Percentiles rank a stretch among this genome's conserved stretches.
These are phyloP conservation scores for Colletotrichum sublineola DNA, from an alignment of 2,329 filamentous ascomycete genomes.

Conservation along the genomic window DNA sequence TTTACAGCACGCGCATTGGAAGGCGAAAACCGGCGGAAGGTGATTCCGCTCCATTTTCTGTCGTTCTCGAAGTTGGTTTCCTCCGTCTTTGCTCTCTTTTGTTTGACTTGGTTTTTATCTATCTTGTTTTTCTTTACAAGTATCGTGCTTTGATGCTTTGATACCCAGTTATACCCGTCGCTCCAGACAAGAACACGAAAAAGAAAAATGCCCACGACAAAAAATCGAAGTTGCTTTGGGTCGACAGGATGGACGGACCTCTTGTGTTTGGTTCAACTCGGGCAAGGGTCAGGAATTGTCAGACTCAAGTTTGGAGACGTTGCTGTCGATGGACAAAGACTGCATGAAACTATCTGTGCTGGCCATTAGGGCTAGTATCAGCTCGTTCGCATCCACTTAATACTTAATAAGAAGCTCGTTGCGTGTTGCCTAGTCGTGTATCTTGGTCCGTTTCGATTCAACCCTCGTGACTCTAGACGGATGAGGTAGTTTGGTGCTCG, in stretches of 20 bases:
- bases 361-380: constrained; percentile 41
- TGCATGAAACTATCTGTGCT: constrained; percentile 39
- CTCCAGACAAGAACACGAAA: constrained; percentile 45
- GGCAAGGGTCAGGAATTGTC: constrained; percentile 40
- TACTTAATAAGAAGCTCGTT: constrained; percentile 60
- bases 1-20: constrained; percentile 44
- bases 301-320: constrained; percentile 41
- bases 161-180: constrained; percentile 55
- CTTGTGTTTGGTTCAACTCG: constrained; percentile 43
- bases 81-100: constrained; percentile 39
- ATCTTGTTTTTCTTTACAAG: constrained; percentile 33
- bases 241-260: constrained; percentile 41
- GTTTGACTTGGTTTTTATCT: constrained; percentile 38
- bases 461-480: constrained; percentile 4
- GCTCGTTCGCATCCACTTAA: constrained; percentile 50
- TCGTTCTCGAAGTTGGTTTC: constrained; percentile 45
- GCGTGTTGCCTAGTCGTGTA: constrained; percentile 45
- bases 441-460: background rate
- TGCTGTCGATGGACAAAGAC: constrained; percentile 37
- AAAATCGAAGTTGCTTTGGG: constrained; percentile 44
- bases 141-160: constrained; percentile 51
- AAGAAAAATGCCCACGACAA: constrained; percentile 45
- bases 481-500: constrained; percentile 6
- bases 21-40: constrained; percentile 36
- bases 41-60: constrained; percentile 36